phyloP scores from a whole-genome alignment of 2,329 filamentous ascomycete genomes.

The Allantophomopsis cytisporea region DNA sequence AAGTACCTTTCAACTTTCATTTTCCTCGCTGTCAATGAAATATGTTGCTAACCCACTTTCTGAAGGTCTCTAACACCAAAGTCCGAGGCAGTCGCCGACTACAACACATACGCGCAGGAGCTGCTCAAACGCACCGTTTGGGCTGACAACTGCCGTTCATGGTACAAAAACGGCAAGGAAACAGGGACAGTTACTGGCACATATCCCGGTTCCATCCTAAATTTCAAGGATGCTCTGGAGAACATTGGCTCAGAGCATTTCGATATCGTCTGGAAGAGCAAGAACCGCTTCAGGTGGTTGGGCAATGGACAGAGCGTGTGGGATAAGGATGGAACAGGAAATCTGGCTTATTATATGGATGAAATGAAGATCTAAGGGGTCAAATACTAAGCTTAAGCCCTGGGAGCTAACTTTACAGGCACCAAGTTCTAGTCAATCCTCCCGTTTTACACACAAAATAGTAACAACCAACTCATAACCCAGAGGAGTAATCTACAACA shows the following conservation, averaged over 20 bases:
- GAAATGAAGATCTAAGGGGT: too few species aligned
- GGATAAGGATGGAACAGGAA: not conserved
- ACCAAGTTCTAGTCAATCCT: too few species aligned
- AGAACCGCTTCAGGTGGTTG: not conserved
- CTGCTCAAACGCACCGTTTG: constrained; percentile 39
- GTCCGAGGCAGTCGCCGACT: constrained; percentile 47
- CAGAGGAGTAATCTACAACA: too few species aligned
- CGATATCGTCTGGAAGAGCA: not conserved
- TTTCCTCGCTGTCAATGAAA: too few species aligned
- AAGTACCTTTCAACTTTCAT: constrained; percentile 30
- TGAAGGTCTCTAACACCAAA: constrained; percentile 12
- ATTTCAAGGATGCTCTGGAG: not conserved
- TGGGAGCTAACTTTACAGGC: too few species aligned
- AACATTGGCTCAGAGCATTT: not conserved
- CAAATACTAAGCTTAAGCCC: too few species aligned
- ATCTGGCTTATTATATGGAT: not conserved
- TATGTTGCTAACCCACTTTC: too few species aligned
- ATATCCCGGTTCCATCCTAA: not conserved
- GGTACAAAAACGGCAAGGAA: constrained; percentile 3
- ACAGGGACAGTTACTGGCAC: not conserved
- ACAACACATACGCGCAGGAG: constrained; percentile 41
- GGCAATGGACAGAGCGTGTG: not conserved
- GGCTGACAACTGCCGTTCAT: constrained; percentile 6
- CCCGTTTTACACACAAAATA: too few species aligned
- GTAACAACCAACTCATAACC: too few species aligned